Base-by-base conservation (phyloP, 495 filamentous ascomycete genomes). In the Rostrohypoxylon terebratum region DNA sequence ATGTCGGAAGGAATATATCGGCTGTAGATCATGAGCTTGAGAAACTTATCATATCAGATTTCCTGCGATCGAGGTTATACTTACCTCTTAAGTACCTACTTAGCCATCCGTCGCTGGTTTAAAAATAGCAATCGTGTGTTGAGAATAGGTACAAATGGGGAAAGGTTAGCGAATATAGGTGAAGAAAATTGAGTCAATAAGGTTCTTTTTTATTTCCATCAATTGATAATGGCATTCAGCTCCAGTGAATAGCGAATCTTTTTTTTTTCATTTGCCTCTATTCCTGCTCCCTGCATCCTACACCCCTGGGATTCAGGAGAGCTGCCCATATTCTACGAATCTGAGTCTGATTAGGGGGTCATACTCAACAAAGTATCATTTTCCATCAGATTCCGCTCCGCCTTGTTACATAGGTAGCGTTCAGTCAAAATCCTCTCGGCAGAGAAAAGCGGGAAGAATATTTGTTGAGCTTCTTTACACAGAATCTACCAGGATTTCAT, bases 31-130 rank as follows among this genome's bases (percentile, higher is more conserved):
- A 13, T 47, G 14, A 45, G 40, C 21, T 31, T 42, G 40, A 28
- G 23, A 10, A 18, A 55, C 28, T 45, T 54, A 62, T 57, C 28
- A 64, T 54, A 28, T 70, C 13, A 55, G 8, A 55, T 25, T 16
- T 11, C 53, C 13, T 20, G n/a, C 34, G 50, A 25, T 40, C 13
- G 42, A 42, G 25, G 38, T 14, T n/a, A 42, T n/a, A n/a, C 38
- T 14, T 42, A 42, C 38, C 38, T n/a, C 38, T n/a, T 34, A 10
- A 1, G 31, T 58, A n/a, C n/a, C n/a, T n/a, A n/a, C n/a, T n/a
- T n/a, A 53, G 11, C 25, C 25, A 55, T 18, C 51, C 25, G 28
- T 10, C 2, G 4, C 20, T 10, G 0, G 20, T 51, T 25, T 51
- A 51, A 51, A 51, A 51, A 51, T 51, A 51, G 47, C 4, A 51